Evolutionary conservation across 345 rosid species (phyloP).

Genomic region (Sonneratia caseolaris): DNA sequence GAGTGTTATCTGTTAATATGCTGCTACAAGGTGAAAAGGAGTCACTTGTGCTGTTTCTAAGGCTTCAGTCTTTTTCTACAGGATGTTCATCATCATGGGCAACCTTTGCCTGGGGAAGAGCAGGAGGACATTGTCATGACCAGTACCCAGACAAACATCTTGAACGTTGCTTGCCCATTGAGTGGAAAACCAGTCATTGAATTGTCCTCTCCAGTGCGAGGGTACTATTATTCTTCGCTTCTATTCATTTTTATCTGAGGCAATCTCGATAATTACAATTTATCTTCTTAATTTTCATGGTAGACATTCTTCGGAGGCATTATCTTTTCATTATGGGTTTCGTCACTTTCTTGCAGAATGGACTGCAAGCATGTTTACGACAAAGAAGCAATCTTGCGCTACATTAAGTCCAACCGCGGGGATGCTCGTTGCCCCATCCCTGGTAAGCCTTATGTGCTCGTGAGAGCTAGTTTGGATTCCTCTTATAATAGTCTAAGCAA

Average conservation of each 20-base stretch:
- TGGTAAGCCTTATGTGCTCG: constrained; percentile 29
- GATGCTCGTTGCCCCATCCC: constrained; percentile 52
- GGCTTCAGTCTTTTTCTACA: constrained; percentile 17
- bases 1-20: not conserved
- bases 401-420: constrained; percentile 30
- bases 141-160: constrained; percentile 60
- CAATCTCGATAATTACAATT: not conserved
- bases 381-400: constrained; percentile 35
- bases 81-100: constrained; percentile 85
- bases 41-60: not conserved
- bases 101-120: constrained; percentile 90
- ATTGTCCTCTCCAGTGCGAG: constrained; percentile 74
- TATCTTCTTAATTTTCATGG: not conserved
- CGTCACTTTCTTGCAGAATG: constrained; percentile 34
- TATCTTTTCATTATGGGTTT: not conserved
- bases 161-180: constrained; percentile 67
- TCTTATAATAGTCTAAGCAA: not conserved
- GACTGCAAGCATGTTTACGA: constrained; percentile 87
- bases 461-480: not conserved
- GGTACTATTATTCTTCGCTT: constrained; percentile 31
- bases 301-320: not conserved
- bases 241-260: not conserved
- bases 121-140: constrained; percentile 86
- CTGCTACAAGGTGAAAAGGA: not conserved
- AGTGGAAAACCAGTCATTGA: constrained; percentile 71